These are phyloP conservation scores for Calonectria henricotiae DNA, from an alignment of 2,329 filamentous ascomycete species.

Conservation along the genomic window DNA sequence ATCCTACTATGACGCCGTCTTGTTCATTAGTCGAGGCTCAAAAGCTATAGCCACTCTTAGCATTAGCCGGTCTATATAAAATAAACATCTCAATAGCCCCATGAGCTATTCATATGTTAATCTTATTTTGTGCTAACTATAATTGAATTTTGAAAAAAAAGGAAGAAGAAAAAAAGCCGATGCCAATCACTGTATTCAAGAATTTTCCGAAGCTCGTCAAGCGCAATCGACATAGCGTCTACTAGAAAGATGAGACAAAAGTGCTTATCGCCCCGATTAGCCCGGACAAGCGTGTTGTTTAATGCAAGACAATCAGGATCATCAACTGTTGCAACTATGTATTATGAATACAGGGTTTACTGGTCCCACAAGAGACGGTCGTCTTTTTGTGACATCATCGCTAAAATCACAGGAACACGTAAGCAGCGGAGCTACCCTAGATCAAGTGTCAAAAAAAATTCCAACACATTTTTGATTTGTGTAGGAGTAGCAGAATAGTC, in stretches of 20 bases:
- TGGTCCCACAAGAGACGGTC: no score
- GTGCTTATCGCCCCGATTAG: neutral
- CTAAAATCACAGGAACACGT: neutral
- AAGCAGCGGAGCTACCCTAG: neutral
- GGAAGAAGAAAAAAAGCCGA: neutral
- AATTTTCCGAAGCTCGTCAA: neutral
- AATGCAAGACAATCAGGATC: conserved; percentile 1
- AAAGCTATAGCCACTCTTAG: neutral
- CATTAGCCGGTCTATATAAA: neutral
- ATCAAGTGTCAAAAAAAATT: neutral
- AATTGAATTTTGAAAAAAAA: neutral
- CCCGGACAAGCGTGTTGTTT: neutral
- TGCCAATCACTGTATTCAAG: neutral
- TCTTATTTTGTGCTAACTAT: neutral
- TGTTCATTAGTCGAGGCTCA: neutral
- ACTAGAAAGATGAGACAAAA: neutral
- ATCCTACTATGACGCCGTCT: neutral
- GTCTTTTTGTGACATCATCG: neutral
- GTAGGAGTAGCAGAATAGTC: no score
- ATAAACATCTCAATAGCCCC: neutral
- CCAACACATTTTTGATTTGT: no score
- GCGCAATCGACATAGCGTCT: neutral
- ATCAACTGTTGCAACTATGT: no score
- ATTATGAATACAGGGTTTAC: no score
- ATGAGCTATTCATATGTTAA: neutral